A percentile compares a stretch with the other conserved stretches of the same genome.
These are phyloP conservation scores for Stemphylium vesicarium DNA, from an alignment of 2,329 filamentous ascomycete genomes.

Conservation along the genomic window DNA sequence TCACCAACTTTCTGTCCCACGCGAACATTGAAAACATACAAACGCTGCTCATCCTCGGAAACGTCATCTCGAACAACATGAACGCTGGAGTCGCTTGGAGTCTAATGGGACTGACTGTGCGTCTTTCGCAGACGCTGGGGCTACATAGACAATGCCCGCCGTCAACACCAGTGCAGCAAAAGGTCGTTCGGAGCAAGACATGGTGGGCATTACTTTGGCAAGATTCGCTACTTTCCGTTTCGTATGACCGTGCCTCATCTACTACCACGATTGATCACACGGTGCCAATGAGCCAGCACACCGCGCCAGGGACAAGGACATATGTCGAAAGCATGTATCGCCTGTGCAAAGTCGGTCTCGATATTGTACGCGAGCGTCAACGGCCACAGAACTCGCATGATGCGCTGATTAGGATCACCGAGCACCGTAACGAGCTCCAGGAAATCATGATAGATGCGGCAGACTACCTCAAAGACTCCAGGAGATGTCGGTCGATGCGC, in stretches of 20 bases:
- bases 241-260: conserved; percentile 67
- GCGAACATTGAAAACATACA: conserved; percentile 67
- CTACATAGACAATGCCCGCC: conserved; percentile 65
- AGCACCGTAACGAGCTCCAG: conserved; percentile 63
- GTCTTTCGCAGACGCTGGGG: conserved; percentile 66
- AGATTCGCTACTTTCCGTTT: conserved; percentile 68
- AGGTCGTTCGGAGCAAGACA: conserved; percentile 48
- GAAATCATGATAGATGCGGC: conserved; percentile 64
- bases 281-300: conserved; percentile 48
- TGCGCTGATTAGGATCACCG: conserved; percentile 60
- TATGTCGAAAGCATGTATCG: conserved; percentile 65
- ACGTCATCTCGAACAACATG: conserved; percentile 68
- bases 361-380: conserved; percentile 66
- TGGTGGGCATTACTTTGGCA: conserved; percentile 70
- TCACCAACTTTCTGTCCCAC: conserved; percentile 68
- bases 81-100: conserved; percentile 70
- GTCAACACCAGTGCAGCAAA: conserved; percentile 57
- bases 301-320: conserved; percentile 56
- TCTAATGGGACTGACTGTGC: conserved; percentile 63
- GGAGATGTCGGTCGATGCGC: conserved; percentile 54
- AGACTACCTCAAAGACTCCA: conserved; percentile 63
- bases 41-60: conserved; percentile 66
- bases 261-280: conserved; percentile 60
- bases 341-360: conserved; percentile 64
- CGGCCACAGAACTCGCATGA: conserved; percentile 61